These are phyloP conservation scores for Candida glucosophila DNA, from an alignment of 1,139 yeast species.

Conservation along the genomic window DNA sequence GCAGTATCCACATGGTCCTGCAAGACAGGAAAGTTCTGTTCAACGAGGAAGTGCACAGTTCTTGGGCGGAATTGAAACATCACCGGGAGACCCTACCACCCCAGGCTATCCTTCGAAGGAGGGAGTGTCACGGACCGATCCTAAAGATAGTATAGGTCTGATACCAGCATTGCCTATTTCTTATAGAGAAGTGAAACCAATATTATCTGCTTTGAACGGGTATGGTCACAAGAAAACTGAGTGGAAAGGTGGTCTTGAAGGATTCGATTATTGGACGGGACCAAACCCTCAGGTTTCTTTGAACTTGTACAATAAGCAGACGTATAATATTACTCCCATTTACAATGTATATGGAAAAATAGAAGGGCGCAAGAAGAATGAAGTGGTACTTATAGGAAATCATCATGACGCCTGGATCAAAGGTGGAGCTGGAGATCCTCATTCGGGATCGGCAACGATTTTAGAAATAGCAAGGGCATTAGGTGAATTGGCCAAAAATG, in stretches of 20 bases:
- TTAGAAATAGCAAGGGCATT: conserved; percentile 39
- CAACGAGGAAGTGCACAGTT: conserved; percentile 83
- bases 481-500: conserved; percentile 35
- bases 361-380: conserved; percentile 31
- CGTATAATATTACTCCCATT: conserved; percentile 32
- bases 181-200: conserved; percentile 38
- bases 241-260: conserved; percentile 37
- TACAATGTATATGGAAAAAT: conserved; percentile 40
- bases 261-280: conserved; percentile 33
- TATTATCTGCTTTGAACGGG: conserved; percentile 33
- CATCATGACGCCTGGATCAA: conserved; percentile 49
- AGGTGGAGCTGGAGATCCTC: conserved; percentile 45
- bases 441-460: conserved; percentile 35
- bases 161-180: conserved; percentile 43
- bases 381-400: conserved; percentile 37
- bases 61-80: conserved; percentile 46
- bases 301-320: conserved; percentile 36
- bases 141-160: conserved; percentile 30
- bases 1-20: conserved; percentile 39
- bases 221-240: conserved; percentile 24
- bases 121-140: conserved; percentile 36
- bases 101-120: conserved; percentile 72
- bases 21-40: conserved; percentile 44
- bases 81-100: conserved; percentile 88
- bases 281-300: conserved; percentile 37